Base-by-base conservation (phyloP, 768 basidiomycete species). In the Termitomyces titanicus region DNA sequence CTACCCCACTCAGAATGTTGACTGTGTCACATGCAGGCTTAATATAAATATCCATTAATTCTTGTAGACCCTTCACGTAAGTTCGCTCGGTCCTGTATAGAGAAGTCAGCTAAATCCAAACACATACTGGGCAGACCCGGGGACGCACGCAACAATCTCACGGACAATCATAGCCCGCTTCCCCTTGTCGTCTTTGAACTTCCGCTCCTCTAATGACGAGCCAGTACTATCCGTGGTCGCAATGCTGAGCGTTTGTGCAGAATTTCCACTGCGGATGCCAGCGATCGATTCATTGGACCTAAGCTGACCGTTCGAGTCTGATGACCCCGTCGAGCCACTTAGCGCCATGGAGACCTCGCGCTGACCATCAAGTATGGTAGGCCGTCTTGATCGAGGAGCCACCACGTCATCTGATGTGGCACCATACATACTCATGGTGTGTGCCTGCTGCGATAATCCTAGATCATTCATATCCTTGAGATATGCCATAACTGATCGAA, bases 401-500 rank as follows among this genome's bases (percentile, higher is more conserved):
- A 65, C 62, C 20, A 64, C 62, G 43, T 83, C 82, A 24, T 83
- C 82, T 10, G 75, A 66, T 2, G 75, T 64, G 20, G 74, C 66
- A 13, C 83, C 82, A 65, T 89, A 87, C 69, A 85, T 73, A 54
- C 83, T 84, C 62, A 83, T 57, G 11, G 79, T 69, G 54, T 78
- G 76, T 15, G 73, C 66, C 64, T 87, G 87, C 64, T 87, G 88
- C 18, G 85, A 81, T 61, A 85, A 70, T 17, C 86, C 86, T 29
- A 99, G 77, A 65, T 99, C 97, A 65, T 94, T 89, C 84, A 99
- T 88, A 64, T 99, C 97, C 63, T 86, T 85, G 18, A 99, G 80
- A 70, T 98, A 99, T 7, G 94, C 92, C 89, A 98, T 95, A 17
- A 99, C 84, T 10, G 91, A 89, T 53, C 91, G 83, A 50, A 99